Evolutionary conservation across 768 basidiomycete genomes (phyloP), one percentile per base, ranked within the genome.

Genomic region (Strobilomyces echinocephalus): DNA sequence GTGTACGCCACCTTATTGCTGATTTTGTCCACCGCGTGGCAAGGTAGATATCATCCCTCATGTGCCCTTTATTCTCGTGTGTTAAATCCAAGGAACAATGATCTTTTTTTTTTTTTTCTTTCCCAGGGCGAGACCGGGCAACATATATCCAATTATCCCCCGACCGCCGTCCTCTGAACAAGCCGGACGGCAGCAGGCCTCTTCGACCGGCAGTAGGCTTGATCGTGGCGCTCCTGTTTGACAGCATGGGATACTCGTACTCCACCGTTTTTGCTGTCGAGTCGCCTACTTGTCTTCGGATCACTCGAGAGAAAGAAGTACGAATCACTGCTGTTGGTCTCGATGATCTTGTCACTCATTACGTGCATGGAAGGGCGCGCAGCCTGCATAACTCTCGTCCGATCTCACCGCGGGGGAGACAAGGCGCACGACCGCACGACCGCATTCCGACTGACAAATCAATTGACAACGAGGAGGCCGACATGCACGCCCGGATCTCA

Each of bases 171-270:
- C 39, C 11, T 9, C 18, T 5, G 18, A 18, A 30, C 48, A 50
- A 31, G 18, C 26, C 31, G 18, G 50, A 49, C 44, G 21, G 18
- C 50, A 43, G 36, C 43, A 54, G 9, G 21, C 21, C 20, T 21
- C 26, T 44, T 38, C 26, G 18, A 20, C 35, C n/a, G 5, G 35
- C 52, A 51, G 40, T 35, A 21, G 38, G 36, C 28, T 31, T 56
- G 56, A 64, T 58, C 10, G 56, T 64, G 60, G 54, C 53, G 56
- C 39, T 18, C 31, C 46, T 15, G 18, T 47, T 49, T 43, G 46
- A 52, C 56, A 51, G 24, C 47, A 56, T 34, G 40, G 40, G 26
- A 50, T 35, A 42, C 44, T 24, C 24, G 4, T 50, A 14, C 12
- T 45, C 50, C 49, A 41, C 28, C 53, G 41, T 52, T 49, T 44